Base-by-base conservation (phyloP, 805 yeast genomes). In the Tetrapisispora arboricola region DNA sequence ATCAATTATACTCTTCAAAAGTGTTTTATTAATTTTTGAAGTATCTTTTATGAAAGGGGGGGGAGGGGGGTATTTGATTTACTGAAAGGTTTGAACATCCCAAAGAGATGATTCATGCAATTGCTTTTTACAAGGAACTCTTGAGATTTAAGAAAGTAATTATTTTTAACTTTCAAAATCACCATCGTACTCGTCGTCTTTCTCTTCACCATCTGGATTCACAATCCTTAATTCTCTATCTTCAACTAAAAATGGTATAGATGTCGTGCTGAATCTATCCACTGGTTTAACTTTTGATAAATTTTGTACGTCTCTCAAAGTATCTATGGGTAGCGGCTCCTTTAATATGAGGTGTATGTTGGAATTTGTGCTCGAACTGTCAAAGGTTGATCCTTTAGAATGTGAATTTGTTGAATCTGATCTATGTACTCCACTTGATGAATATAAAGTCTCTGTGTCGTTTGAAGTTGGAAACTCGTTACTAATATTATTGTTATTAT, bases 211-310 rank as follows among this genome's bases (percentile, higher is more conserved):
- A 43, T 64, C 68, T 2, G 68, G 68, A 54, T 75, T 75, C 7
- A 71, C 76, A 34, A 75, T 76, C 50, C 75, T 71, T 44, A 75
- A 57, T 21, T 46, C 57, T 45, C 72, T 60, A 6, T 72, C 73
- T 17, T 45, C 48, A 44, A 49, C 49, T 12, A 49, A 46, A 50
- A 73, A 78, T 1, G 76, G 79, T 41, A 75, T 55, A 10, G 78
- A 72, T 15, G 78, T 76, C 45, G 73, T 67, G 51, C 78, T 72
- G 44, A 74, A 63, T 44, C 76, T 64, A 45, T 75, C 64, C 36
- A 73, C 65, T 17, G 75, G 75, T 24, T 47, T 44, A 34, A 49
- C 53, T 4, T 15, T 24, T 10, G 21, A 10, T 43, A 54, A 26
- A 42, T 61, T 68, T 13, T 62, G 55, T n/a, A 20, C 30, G 30